Conservation (phyloP, 1,139 yeast species). For the Sugiyamaella xylanicola region DNA sequence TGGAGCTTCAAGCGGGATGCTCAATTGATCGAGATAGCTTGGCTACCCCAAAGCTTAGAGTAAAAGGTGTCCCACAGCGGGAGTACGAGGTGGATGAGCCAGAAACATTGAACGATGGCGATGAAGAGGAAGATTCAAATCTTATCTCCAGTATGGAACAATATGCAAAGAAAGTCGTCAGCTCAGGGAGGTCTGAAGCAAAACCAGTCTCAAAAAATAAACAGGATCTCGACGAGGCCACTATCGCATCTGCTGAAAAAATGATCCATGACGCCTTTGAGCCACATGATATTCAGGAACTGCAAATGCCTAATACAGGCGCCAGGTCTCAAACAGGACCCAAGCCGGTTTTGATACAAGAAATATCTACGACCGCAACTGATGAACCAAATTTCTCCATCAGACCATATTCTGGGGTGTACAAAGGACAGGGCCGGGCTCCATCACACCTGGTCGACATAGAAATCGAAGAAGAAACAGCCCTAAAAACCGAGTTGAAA, state of each 20-base stretch:
- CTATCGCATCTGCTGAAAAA: slow-evolving; percentile 4
- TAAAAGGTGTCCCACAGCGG: slow-evolving; percentile 35
- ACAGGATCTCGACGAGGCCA: background rate
- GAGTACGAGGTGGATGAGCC: slow-evolving; percentile 15
- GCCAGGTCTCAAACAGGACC: background rate
- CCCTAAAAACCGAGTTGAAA: background rate
- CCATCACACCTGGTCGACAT: slow-evolving; percentile 32
- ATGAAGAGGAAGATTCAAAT: slow-evolving; percentile 2
- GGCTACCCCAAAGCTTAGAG: slow-evolving; percentile 37
- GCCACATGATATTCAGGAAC: slow-evolving; percentile 4
- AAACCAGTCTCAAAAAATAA: background rate
- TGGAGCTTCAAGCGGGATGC: slow-evolving; percentile 36
- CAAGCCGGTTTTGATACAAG: slow-evolving; percentile 4
- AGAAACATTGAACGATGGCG: background rate
- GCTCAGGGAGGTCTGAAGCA: background rate
- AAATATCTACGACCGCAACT: background rate
- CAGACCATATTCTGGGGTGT: slow-evolving; percentile 28
- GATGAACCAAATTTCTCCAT: slow-evolving; percentile 4
- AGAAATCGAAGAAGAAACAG: slow-evolving; percentile 19
- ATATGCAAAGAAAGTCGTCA: slow-evolving; percentile 6
- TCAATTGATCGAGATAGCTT: slow-evolving; percentile 33
- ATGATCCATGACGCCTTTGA: slow-evolving; percentile 1
- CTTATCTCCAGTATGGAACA: slow-evolving; percentile 7
- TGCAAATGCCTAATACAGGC: background rate
- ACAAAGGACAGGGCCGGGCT: slow-evolving; percentile 28